These are phyloP conservation scores for Carpinus viminea DNA, from an alignment of 306 rosid species.

Conservation along the genomic window DNA sequence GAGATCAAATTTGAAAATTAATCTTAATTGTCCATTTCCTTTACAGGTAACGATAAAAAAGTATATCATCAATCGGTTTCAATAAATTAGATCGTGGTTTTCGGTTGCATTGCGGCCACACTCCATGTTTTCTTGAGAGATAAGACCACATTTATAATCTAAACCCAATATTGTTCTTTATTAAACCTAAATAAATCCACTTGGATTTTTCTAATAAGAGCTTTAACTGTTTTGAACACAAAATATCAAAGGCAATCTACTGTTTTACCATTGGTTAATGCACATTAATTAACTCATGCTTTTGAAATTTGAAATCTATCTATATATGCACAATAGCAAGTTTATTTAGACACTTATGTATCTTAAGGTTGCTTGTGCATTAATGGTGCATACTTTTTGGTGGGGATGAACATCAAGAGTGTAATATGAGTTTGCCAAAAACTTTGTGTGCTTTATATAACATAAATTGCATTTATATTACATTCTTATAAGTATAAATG, in stretches of 20 bases:
- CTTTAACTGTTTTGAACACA: neutral
- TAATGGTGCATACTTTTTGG: neutral
- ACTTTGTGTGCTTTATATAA: no score
- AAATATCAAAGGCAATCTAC: neutral
- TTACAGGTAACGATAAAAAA: neutral
- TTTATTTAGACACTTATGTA: neutral
- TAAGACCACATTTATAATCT: neutral
- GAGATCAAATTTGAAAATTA: neutral
- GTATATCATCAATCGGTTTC: neutral
- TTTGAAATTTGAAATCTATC: neutral
- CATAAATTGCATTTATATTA: neutral
- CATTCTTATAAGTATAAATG: neutral
- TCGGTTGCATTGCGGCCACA: neutral
- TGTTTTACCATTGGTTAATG: neutral
- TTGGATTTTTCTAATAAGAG: constrained; percentile 8
- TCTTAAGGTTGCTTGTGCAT: neutral
- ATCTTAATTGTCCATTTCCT: neutral
- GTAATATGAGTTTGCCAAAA: neutral
- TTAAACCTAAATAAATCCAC: neutral
- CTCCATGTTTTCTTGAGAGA: neutral
- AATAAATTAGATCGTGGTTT: neutral
- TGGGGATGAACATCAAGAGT: neutral
- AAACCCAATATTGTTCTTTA: neutral
- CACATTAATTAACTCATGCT: neutral
- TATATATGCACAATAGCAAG: neutral